These are phyloP conservation scores for Lanmaoa rubissima DNA, from an alignment of 768 basidiomycete genomes.

Conservation along the genomic window DNA sequence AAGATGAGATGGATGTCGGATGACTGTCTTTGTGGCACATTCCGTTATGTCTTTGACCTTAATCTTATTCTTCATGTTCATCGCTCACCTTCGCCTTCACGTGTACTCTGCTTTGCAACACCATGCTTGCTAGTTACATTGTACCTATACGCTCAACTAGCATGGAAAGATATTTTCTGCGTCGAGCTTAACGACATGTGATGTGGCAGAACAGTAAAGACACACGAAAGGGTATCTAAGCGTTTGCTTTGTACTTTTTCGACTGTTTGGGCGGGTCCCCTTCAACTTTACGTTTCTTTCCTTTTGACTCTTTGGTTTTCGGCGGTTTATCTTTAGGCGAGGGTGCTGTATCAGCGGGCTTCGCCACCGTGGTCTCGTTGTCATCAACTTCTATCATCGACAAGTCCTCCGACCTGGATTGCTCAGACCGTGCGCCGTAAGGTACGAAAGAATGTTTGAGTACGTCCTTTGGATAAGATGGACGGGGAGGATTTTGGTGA, in stretches of 20 bases:
- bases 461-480: constrained; percentile 55
- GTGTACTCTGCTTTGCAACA: constrained; percentile 25
- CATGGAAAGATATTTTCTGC: constrained; percentile 6
- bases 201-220: background rate
- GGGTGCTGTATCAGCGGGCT: constrained; percentile 1
- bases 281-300: constrained; percentile 48
- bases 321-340: background rate
- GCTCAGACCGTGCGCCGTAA: constrained; percentile 45
- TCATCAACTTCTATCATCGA: constrained; percentile 26
- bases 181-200: constrained; percentile 5
- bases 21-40: constrained; percentile 29
- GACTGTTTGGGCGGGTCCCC: constrained; percentile 46
- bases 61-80: constrained; percentile 31
- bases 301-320: constrained; percentile 28
- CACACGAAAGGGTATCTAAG: constrained; percentile 6
- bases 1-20: constrained; percentile 70
- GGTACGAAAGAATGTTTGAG: constrained; percentile 66
- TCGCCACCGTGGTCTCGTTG: constrained; percentile 25
- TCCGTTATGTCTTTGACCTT: constrained; percentile 6
- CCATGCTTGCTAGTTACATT: constrained; percentile 23
- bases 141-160: constrained; percentile 15
- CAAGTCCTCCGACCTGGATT: background rate
- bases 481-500: constrained; percentile 53
- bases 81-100: constrained; percentile 22
- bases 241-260: constrained; percentile 43